Conservation (phyloP, 2,329 filamentous ascomycete genomes). For the Geosmithia morbida region DNA sequence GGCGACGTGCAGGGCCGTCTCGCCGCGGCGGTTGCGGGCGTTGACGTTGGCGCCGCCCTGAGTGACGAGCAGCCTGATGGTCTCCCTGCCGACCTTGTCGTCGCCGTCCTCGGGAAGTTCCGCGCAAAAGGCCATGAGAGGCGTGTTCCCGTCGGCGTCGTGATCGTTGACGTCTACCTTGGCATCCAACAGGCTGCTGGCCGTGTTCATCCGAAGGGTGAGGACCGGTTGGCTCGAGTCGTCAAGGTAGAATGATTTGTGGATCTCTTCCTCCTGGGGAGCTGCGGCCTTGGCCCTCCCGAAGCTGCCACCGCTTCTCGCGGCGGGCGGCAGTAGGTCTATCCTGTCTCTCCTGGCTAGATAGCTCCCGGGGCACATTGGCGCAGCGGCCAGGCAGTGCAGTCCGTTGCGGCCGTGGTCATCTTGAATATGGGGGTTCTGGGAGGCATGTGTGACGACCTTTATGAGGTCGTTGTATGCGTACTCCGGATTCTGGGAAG, state of each 20-base stretch:
- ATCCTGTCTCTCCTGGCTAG: constrained; percentile 15
- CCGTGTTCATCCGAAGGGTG: constrained; percentile 10
- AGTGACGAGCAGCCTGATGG: constrained; percentile 26
- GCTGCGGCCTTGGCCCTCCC: no score
- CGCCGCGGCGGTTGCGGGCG: constrained; percentile 35
- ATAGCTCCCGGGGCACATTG: constrained; percentile 22
- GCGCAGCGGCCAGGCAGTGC: constrained; percentile 41
- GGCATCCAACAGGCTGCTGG: constrained; percentile 16
- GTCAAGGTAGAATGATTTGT: constrained; percentile 4
- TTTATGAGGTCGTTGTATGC: constrained; percentile 4
- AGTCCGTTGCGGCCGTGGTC: constrained; percentile 37
- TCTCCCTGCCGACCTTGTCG: constrained; percentile 28
- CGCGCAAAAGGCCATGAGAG: constrained; percentile 38
- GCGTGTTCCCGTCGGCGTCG: constrained; percentile 34
- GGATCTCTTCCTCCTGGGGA: constrained; percentile 3
- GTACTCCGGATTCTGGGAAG: neutral
- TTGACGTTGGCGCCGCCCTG: constrained; percentile 27
- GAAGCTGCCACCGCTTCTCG: no score
- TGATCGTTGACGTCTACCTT: constrained; percentile 37
- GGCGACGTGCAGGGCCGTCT: constrained; percentile 40
- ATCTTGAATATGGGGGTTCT: constrained; percentile 10
- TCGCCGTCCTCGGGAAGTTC: constrained; percentile 35
- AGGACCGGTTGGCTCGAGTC: constrained; percentile 18
- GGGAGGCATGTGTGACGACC: constrained; percentile 6
- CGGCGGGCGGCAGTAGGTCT: neutral